These are phyloP conservation scores for Penicillium silybi DNA, from an alignment of 495 filamentous ascomycete species.

Conservation along the genomic window DNA sequence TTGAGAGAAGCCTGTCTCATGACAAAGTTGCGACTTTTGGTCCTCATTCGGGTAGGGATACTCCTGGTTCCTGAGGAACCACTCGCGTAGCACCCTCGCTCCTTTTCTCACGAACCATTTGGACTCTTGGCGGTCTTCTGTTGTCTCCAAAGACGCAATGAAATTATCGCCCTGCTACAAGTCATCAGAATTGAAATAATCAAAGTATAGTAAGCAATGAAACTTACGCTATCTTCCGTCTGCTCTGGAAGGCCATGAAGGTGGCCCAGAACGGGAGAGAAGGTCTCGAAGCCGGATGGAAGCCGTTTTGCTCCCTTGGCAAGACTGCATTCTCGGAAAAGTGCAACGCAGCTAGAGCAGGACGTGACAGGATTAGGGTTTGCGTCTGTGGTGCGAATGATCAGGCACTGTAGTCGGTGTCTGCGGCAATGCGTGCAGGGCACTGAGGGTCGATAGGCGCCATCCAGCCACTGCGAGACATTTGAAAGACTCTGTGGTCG, in stretches of 20 bases:
- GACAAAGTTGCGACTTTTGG: constrained; percentile 27
- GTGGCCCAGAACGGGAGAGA: constrained; percentile 39
- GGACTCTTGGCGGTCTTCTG: constrained; percentile 35
- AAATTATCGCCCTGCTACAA: background rate
- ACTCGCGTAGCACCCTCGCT: constrained; percentile 36
- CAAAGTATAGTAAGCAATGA: too few species aligned
- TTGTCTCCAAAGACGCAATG: background rate
- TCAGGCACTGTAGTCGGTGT: constrained; percentile 42
- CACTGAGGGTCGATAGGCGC: constrained; percentile 34
- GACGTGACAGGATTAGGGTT: constrained; percentile 55
- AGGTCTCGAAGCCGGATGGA: constrained; percentile 43
- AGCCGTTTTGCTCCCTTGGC: constrained; percentile 42
- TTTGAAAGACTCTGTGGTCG: constrained; percentile 15
- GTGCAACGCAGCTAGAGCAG: constrained; percentile 74
- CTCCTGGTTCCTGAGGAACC: constrained; percentile 43
- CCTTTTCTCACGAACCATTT: constrained; percentile 59
- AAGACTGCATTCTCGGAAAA: constrained; percentile 71
- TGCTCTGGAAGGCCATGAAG: constrained; percentile 40
- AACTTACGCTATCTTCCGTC: constrained; percentile 21
- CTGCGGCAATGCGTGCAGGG: constrained; percentile 43
- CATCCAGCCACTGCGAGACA: constrained; percentile 41
- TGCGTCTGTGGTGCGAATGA: constrained; percentile 39
- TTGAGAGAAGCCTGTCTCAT: constrained; percentile 34
- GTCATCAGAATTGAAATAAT: background rate
- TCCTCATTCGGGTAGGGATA: constrained; percentile 39